Percentiles rank a stretch among this genome's conserved stretches.
Conservation (phyloP, 352 stramenopile genomes). For the Globisporangium acanthophoron region DNA sequence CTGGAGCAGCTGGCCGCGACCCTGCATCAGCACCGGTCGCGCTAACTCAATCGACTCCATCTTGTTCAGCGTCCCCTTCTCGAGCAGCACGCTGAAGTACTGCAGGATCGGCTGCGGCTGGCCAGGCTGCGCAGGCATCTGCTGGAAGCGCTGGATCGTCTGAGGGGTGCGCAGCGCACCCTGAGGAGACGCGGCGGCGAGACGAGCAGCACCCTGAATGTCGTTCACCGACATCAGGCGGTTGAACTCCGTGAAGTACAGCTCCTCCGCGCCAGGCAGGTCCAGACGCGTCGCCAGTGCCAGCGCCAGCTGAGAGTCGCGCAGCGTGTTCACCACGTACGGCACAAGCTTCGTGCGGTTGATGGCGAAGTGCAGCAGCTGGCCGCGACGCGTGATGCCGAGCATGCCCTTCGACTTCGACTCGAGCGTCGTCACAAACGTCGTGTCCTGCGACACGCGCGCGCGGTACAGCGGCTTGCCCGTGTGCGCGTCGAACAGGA, state of each 20-base stretch:
- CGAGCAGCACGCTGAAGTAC: conserved; percentile 99
- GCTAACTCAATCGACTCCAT: conserved; percentile 99
- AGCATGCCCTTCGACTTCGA: conserved; percentile 95
- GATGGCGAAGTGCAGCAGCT: conserved; percentile 96
- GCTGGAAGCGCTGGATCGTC: conserved; percentile 98
- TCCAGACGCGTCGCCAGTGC: conserved; percentile 95
- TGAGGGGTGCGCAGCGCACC: conserved; percentile 94
- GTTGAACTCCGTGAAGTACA: conserved; percentile 99
- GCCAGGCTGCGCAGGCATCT: conserved; percentile 95
- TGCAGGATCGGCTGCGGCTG: conserved; percentile 97
- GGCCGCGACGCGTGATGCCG: conserved; percentile 96
- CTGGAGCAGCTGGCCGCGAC: conserved; percentile 96
- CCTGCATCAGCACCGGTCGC: conserved; percentile 96
- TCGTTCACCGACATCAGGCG: conserved; percentile 85
- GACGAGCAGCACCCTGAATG: conserved; percentile 77
- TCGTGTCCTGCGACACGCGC: conserved; percentile 96
- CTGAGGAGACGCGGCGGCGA: conserved; percentile 89
- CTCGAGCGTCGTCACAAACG: conserved; percentile 94
- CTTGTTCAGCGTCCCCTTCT: conserved; percentile 98
- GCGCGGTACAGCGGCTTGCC: conserved; percentile 98
- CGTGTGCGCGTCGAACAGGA: conserved; percentile 99
- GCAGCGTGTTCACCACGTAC: conserved; percentile 98
- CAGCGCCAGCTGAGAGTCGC: conserved; percentile 95
- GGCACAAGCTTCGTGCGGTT: conserved; percentile 98
- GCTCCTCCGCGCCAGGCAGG: conserved; percentile 96